Evolutionary conservation across 208 protist species (phyloP).

Genomic region (Wallacemonas collosoma): DNA sequence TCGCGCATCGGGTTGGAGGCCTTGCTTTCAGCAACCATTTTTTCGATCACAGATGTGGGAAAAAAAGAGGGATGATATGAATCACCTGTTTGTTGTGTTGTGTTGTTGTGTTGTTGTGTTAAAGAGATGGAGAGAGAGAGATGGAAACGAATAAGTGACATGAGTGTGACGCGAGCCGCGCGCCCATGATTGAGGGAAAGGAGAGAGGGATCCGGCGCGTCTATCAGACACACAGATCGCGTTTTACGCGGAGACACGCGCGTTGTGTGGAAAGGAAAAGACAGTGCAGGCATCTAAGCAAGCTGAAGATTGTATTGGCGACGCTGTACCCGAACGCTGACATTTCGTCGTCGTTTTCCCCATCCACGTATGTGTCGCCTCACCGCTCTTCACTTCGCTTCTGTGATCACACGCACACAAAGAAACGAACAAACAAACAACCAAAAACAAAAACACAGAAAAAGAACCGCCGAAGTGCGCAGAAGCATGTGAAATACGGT

Average conservation of each 20-base stretch:
- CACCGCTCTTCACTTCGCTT: too few relatives aligned
- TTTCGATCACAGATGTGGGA: constrained; percentile 18
- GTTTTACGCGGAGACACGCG: too few relatives aligned
- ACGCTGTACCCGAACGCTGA: too few relatives aligned
- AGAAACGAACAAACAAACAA: not conserved
- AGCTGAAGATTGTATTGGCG: too few relatives aligned
- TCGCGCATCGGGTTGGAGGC: constrained; percentile 92
- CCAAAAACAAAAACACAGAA: not conserved
- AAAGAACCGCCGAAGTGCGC: not conserved
- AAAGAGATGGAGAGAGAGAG: constrained; percentile 12
- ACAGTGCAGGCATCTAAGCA: too few relatives aligned
- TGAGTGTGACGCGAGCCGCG: not conserved
- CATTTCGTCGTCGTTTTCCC: too few relatives aligned
- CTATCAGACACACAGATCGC: too few relatives aligned
- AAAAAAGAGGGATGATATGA: constrained; percentile 17
- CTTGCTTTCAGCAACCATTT: constrained; percentile 59
- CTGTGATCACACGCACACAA: too few relatives aligned
- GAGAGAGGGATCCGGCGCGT: too few relatives aligned
- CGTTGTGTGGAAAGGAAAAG: too few relatives aligned
- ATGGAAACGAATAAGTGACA: not conserved
- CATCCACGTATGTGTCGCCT: too few relatives aligned
- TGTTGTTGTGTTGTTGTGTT: not conserved
- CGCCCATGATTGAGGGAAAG: too few relatives aligned
- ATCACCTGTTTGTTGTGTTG: not conserved
- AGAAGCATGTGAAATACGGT: not conserved